Conservation (phyloP, 352 stramenopile genomes). For the Pythium guiyangense region DNA sequence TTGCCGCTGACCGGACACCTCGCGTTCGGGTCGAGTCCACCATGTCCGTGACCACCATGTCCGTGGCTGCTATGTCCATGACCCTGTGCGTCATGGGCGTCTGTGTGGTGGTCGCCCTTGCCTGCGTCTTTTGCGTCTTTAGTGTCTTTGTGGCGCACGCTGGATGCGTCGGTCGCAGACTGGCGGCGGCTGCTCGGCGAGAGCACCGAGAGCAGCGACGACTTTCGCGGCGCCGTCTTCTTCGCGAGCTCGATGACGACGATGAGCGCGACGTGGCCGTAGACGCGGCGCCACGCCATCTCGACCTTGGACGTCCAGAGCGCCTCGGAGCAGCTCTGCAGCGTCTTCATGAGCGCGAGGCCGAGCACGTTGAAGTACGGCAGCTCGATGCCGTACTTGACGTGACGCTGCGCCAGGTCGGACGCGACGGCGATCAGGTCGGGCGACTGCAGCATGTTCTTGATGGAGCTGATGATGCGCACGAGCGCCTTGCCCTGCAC, state of each 20-base stretch:
- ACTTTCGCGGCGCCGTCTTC: too few relatives aligned
- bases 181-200: constrained; percentile 2
- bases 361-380: too few relatives aligned
- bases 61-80: neutral
- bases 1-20: constrained; percentile 23
- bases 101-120: neutral
- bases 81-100: neutral
- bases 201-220: constrained; percentile 3
- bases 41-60: constrained; percentile 3
- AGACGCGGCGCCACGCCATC: too few relatives aligned
- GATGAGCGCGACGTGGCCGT: too few relatives aligned
- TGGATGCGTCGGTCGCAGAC: neutral
- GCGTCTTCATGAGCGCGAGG: too few relatives aligned
- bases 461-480: constrained; percentile 34
- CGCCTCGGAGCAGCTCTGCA: too few relatives aligned
- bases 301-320: too few relatives aligned
- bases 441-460: constrained; percentile 26
- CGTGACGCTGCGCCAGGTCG: constrained; percentile 27
- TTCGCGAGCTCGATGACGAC: too few relatives aligned
- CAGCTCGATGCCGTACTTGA: constrained; percentile 33
- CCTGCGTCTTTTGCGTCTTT: too few relatives aligned
- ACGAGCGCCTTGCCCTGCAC: constrained; percentile 36
- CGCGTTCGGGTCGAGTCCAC: constrained; percentile 10
- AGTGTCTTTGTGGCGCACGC: neutral
- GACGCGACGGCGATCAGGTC: constrained; percentile 22